A percentile compares a stretch with the other conserved stretches of the same genome.
Evolutionary conservation across 108 stramenopile genomes (phyloP).

Genomic region (Cyclotella atomus): DNA sequence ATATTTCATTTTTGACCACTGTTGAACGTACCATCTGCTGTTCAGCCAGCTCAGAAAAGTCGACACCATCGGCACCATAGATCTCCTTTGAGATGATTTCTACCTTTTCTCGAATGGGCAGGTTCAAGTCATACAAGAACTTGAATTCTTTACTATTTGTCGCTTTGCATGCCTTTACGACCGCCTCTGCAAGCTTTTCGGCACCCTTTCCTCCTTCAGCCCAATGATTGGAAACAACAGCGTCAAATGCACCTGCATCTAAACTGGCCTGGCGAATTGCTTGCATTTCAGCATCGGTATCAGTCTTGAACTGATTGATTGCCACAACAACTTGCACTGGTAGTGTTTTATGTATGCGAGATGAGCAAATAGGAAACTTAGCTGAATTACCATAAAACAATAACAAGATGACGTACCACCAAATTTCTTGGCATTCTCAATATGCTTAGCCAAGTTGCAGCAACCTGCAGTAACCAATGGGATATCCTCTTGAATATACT

Average conservation of each 20-base stretch:
- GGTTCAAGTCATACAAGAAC: constrained; percentile 88
- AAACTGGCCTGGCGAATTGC: constrained; percentile 80
- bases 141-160: constrained; percentile 74
- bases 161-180: constrained; percentile 84
- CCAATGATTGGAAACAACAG: constrained; percentile 96
- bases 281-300: constrained; percentile 93
- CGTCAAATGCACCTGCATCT: constrained; percentile 93
- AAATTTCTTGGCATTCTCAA: constrained; percentile 94
- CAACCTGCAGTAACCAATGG: constrained; percentile 84
- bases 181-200: constrained; percentile 89
- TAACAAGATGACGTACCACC: no score
- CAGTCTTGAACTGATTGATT: constrained; percentile 93
- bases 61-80: constrained; percentile 96
- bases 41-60: constrained; percentile 89
- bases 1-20: neutral
- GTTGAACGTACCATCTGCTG: constrained; percentile 70
- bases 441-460: constrained; percentile 92
- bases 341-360: neutral
- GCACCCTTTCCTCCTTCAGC: constrained; percentile 96
- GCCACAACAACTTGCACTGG: constrained; percentile 93
- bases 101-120: constrained; percentile 89
- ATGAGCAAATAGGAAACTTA: neutral
- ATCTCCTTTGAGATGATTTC: constrained; percentile 93
- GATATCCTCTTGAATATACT: constrained; percentile 82
- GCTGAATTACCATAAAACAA: neutral